Base-by-base conservation (phyloP, 768 basidiomycete genomes). In the Boletus sp. region DNA sequence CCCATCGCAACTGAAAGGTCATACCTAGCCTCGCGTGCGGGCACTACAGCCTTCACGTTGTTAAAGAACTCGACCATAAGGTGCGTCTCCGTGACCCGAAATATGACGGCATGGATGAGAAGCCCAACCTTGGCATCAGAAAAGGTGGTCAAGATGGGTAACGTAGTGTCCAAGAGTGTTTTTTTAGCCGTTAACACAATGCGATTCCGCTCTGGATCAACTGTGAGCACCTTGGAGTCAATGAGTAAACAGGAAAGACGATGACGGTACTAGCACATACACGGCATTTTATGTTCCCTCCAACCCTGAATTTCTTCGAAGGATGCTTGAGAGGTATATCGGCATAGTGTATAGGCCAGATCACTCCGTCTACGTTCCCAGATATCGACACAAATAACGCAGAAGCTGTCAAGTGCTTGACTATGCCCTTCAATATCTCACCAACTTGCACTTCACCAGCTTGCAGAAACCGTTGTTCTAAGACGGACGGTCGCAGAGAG, bases 241-340 rank as follows among this genome's bases (percentile, higher is more conserved):
- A 47, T 41, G 50, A 46, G 41, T 55, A 49, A 40, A 52, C 45
- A 40, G 10, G 12, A 24, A 37, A 32, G 4, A 14, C 0, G 18
- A 45, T 20, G 40, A 24, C 14, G n/a, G 7, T 35, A 40, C 30
- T 12, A 50, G 28, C 1, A 75, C 87, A 7, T 73, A 94, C 94
- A 56, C 92, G 78, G 64, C 92, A 94, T 75, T 90, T 96, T 71
- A 98, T 89, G 50, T 69, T 82, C 4, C 81, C 79, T 28, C 94
- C 95, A 20, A 80, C 76, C 67, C 92, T 94, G 77, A 97, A 99
- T 58, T 88, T 82, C 74, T 87, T 92, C 42, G 92, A 85, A 10
- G 96, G 96, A 69, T 98, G 90, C 68, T 94, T 97, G 64, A 98
- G 80, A n/a, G 77, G 70, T 65, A 98, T 94, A 71, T 99, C 97